These are phyloP conservation scores for Nicotiana undulata DNA, from an alignment of 257 asterid genomes.

Conservation along the genomic window DNA sequence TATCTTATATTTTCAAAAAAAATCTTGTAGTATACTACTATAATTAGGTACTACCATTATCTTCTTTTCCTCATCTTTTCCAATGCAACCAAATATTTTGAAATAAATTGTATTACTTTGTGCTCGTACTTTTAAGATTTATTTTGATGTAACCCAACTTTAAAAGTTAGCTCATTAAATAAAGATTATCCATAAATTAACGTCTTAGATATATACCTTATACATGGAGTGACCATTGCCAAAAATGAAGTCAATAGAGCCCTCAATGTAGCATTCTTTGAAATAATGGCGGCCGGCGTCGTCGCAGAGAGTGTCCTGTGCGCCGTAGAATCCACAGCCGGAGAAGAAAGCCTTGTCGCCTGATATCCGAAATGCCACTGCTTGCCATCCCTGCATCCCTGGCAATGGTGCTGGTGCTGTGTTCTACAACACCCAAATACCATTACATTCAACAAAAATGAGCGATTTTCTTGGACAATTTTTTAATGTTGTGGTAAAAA, in stretches of 20 bases:
- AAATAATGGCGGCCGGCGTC: slow-evolving; percentile 93
- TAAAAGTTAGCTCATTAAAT: too few relatives aligned
- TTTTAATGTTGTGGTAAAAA: not conserved
- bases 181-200: not conserved
- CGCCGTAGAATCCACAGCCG: slow-evolving; percentile 89
- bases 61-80: not conserved
- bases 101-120: not conserved
- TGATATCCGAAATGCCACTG: slow-evolving; percentile 83
- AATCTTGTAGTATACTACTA: not conserved
- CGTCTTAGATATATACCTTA: slow-evolving; percentile 25
- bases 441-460: not conserved
- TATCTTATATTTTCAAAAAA: not conserved
- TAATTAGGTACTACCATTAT: not conserved
- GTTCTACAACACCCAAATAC: slow-evolving; percentile 25
- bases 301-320: slow-evolving; percentile 89
- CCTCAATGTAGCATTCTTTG: slow-evolving; percentile 84
- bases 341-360: slow-evolving; percentile 86
- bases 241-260: slow-evolving; percentile 88
- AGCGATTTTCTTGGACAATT: not conserved
- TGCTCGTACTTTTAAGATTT: not conserved
- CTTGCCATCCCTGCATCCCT: slow-evolving; percentile 92
- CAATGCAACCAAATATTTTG: not conserved
- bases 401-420: slow-evolving; percentile 94
- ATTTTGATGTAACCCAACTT: not conserved
- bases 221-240: slow-evolving; percentile 93